Percentiles rank a stretch among this genome's conserved stretches.
Evolutionary conservation across 116 monocot species (phyloP).

Genomic region (Posidonia oceanica): DNA sequence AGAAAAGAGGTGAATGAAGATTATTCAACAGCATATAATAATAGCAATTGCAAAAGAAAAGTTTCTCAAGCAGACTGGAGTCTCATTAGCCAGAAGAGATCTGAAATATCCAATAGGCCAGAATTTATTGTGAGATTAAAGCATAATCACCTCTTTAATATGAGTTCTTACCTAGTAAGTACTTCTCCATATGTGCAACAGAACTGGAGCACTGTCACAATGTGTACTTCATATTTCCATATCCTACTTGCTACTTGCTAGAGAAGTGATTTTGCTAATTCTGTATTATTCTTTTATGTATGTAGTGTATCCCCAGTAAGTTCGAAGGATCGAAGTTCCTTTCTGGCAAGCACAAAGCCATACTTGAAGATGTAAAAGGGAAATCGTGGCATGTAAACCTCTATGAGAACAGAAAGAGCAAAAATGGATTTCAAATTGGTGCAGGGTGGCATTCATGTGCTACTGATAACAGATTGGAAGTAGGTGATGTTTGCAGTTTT

Average conservation of each 20-base stretch:
- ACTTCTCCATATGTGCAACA: background rate
- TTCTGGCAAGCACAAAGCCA: background rate
- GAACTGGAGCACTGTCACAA: background rate
- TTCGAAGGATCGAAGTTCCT: background rate
- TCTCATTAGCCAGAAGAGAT: background rate
- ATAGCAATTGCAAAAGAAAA: background rate
- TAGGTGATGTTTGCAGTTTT: background rate
- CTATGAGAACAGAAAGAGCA: too few relatives aligned
- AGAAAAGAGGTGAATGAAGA: conserved; percentile 11
- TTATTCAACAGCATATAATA: background rate
- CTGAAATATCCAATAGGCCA: background rate
- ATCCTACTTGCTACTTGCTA: too few relatives aligned
- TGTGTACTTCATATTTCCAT: background rate
- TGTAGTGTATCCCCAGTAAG: background rate
- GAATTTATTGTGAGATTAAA: background rate
- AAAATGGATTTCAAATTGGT: background rate
- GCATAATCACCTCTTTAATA: background rate
- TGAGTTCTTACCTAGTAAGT: background rate
- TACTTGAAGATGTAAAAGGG: background rate
- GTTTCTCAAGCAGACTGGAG: conserved; percentile 6
- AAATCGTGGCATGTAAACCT: background rate
- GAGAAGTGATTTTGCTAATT: conserved; percentile 11
- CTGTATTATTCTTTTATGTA: background rate
- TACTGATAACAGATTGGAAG: background rate
- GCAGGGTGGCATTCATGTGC: background rate